A percentile compares a stretch with the other conserved stretches of the same genome.
phyloP scores from a whole-genome alignment of 495 filamentous ascomycete genomes.

The Annulohypoxylon nitens region DNA sequence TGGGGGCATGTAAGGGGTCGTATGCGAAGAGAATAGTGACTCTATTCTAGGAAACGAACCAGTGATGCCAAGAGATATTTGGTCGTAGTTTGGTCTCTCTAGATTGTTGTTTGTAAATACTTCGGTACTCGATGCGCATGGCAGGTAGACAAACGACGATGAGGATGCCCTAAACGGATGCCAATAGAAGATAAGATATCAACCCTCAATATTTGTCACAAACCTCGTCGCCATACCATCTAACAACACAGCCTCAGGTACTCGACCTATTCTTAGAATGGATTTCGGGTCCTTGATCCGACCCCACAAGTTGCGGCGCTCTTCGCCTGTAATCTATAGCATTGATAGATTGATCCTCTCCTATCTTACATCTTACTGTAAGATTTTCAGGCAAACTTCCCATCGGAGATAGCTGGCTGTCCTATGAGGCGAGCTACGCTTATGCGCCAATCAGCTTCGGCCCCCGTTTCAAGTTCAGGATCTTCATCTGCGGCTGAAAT shows the following conservation, averaged over 20 bases:
- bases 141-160: not conserved
- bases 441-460: constrained; percentile 20
- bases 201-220: not conserved
- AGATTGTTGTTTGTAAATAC: not conserved
- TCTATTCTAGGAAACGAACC: constrained; percentile 29
- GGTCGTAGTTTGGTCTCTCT: not conserved
- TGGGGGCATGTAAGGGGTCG: constrained; percentile 23
- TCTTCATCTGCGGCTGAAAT: constrained; percentile 33
- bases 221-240: not conserved
- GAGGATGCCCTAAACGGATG: not conserved
- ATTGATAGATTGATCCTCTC: constrained; percentile 11
- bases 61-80: not conserved
- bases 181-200: not conserved
- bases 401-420: not conserved
- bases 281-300: constrained; percentile 12
- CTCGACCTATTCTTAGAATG: constrained; percentile 25
- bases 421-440: constrained; percentile 1
- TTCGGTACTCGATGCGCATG: not conserved
- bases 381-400: constrained; percentile 1
- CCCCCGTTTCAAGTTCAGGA: constrained; percentile 17
- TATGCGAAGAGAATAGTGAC: constrained; percentile 9
- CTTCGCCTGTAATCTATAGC: not conserved
- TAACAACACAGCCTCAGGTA: not conserved
- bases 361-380: constrained; percentile 14
- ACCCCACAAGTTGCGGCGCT: constrained; percentile 16